A percentile compares a stretch with the other conserved stretches of the same genome.
phyloP scores from a whole-genome alignment of 768 basidiomycete species.

The Kwoniella pini region DNA sequence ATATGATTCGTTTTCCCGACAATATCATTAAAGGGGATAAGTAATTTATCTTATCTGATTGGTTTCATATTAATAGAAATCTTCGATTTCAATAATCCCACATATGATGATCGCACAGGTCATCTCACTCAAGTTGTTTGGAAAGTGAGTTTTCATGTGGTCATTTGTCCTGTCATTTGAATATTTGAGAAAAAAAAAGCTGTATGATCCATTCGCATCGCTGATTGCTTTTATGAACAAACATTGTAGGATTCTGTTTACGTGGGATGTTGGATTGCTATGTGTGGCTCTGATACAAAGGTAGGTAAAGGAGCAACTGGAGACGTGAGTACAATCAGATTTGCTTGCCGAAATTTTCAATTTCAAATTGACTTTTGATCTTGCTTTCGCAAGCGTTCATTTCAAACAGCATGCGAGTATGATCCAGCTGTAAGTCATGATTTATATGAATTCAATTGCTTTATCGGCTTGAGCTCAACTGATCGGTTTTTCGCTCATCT shows the following conservation, averaged over 20 bases:
- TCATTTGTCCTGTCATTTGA: too few relatives aligned
- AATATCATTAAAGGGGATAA: neutral
- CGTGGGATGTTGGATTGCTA: slow-evolving; percentile 21
- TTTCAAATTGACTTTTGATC: neutral
- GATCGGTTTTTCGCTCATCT: too few relatives aligned
- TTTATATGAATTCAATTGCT: too few relatives aligned
- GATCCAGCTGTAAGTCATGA: slow-evolving; percentile 20
- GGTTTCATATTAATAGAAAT: neutral
- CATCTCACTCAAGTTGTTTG: slow-evolving; percentile 29
- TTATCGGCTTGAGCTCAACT: too few relatives aligned
- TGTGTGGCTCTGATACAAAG: neutral
- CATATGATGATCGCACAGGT: slow-evolving; percentile 14
- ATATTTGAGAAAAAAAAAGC: too few relatives aligned
- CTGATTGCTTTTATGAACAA: too few relatives aligned
- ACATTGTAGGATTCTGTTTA: neutral
- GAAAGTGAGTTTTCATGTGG: slow-evolving; percentile 24
- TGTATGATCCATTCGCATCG: neutral
- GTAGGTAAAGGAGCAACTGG: neutral
- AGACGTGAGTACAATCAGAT: too few relatives aligned
- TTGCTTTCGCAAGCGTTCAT: neutral
- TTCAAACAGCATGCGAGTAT: slow-evolving; percentile 27
- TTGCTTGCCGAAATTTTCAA: too few relatives aligned
- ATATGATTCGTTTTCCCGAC: too few relatives aligned
- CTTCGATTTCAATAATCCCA: slow-evolving; percentile 16
- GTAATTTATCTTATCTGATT: neutral